These are phyloP conservation scores for Diplocarpon rosae DNA, from an alignment of 2,329 filamentous ascomycete species.

Conservation along the genomic window DNA sequence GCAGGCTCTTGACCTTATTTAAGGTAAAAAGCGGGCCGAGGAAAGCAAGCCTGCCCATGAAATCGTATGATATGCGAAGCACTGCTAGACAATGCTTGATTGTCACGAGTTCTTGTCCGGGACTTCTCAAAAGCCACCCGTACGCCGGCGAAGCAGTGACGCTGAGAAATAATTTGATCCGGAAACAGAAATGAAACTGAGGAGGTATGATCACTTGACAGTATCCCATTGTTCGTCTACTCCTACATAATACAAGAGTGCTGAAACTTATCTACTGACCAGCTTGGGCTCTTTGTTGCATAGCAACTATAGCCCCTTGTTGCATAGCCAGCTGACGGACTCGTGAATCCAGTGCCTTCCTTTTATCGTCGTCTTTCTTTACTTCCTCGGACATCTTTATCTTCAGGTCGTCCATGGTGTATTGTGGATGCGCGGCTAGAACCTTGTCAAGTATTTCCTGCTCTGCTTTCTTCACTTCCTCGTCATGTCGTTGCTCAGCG, in stretches of 20 bases:
- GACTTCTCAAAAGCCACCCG: background rate
- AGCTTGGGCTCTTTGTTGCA: background rate
- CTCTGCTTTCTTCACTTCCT: slow-evolving; percentile 53
- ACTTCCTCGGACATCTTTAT: slow-evolving; percentile 48
- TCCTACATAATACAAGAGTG: background rate
- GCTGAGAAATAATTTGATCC: background rate
- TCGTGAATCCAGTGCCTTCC: slow-evolving; percentile 12
- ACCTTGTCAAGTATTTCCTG: slow-evolving; percentile 43
- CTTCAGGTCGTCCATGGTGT: slow-evolving; percentile 46
- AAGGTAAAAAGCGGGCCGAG: too few species aligned
- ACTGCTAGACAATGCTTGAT: background rate
- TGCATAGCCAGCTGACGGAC: background rate
- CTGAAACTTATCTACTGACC: slow-evolving; percentile 4
- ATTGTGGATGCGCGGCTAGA: slow-evolving; percentile 45
- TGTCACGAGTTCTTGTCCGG: background rate
- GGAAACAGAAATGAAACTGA: background rate
- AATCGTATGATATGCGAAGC: background rate
- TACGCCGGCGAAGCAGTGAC: background rate
- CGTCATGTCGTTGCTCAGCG: slow-evolving; percentile 45
- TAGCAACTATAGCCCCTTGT: too few species aligned
- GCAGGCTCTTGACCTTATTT: too few species aligned
- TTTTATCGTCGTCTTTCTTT: slow-evolving; percentile 30
- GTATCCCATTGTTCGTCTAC: slow-evolving; percentile 2
- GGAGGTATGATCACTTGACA: slow-evolving; percentile 2
- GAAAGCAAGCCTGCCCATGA: background rate